Percentiles rank a stretch among this genome's conserved stretches.
Conservation (phyloP, 2,329 filamentous ascomycete genomes). For the Knufia petricola region DNA sequence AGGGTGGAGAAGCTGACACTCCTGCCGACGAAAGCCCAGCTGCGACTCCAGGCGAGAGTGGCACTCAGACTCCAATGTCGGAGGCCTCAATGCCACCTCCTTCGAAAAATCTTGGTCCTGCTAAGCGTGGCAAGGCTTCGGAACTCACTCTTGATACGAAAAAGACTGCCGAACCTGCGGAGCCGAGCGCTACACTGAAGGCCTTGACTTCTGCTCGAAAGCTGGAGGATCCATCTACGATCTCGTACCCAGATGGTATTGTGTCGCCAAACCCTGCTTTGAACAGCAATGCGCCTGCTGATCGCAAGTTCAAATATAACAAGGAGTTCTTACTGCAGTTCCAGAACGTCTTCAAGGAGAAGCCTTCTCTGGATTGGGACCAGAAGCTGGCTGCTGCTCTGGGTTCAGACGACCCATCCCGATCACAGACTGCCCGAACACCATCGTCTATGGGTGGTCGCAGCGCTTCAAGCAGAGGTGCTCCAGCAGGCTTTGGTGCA, state of each 20-base stretch:
- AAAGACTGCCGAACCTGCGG: slow-evolving; percentile 78
- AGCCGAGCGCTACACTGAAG: slow-evolving; percentile 88
- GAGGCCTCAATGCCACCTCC: slow-evolving; percentile 40
- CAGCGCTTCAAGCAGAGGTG: slow-evolving; percentile 43
- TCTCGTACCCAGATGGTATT: slow-evolving; percentile 75
- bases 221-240: slow-evolving; percentile 65
- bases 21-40: slow-evolving; percentile 25
- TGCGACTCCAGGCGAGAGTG: slow-evolving; percentile 31
- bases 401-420: slow-evolving; percentile 64
- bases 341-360: slow-evolving; percentile 90
- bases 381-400: slow-evolving; percentile 75
- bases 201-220: slow-evolving; percentile 86
- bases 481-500: slow-evolving; percentile 37
- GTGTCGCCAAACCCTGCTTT: slow-evolving; percentile 84
- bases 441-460: slow-evolving; percentile 41
- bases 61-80: slow-evolving; percentile 37
- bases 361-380: slow-evolving; percentile 89
- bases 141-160: slow-evolving; percentile 82
- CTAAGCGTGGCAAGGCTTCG: slow-evolving; percentile 68
- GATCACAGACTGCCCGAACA: slow-evolving; percentile 46
- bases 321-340: slow-evolving; percentile 93
- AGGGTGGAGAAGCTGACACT: slow-evolving; percentile 30
- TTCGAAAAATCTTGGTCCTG: slow-evolving; percentile 45
- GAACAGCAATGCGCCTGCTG: slow-evolving; percentile 63
- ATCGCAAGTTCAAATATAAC: slow-evolving; percentile 86